Conservation (phyloP, 257 asterid genomes). For the Coffea canephora region DNA sequence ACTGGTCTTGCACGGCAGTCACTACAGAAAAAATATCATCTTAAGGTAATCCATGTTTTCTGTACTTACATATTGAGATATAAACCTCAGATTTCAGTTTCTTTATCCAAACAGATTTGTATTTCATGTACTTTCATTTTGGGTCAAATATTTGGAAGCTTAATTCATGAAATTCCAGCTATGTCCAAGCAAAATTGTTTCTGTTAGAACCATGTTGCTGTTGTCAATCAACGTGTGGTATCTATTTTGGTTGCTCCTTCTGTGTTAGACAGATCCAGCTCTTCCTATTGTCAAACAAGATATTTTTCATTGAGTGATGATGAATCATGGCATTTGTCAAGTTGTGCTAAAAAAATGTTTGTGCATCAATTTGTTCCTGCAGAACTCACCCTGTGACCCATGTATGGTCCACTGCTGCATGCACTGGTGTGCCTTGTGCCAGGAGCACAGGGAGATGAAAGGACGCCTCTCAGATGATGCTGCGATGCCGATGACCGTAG, state of each 20-base stretch:
- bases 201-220: too few species aligned
- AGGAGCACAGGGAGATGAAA: conserved; percentile 98
- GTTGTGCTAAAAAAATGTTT: too few species aligned
- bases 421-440: conserved; percentile 98
- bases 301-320: too few species aligned
- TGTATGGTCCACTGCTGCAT: conserved; percentile 93
- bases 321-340: too few species aligned
- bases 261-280: too few species aligned
- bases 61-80: not conserved
- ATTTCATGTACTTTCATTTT: not conserved
- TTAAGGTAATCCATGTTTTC: conserved; percentile 55
- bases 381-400: conserved; percentile 97
- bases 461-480: conserved; percentile 64
- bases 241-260: too few species aligned
- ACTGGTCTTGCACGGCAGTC: conserved; percentile 84
- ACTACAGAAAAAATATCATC: conserved; percentile 96
- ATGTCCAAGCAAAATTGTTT: not conserved
- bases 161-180: not conserved
- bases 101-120: not conserved
- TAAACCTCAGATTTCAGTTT: not conserved
- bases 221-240: too few species aligned
- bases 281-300: too few species aligned
- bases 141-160: too few species aligned
- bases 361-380: conserved; percentile 16
- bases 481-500: conserved; percentile 71